Evolutionary conservation across 192 early-diverging fungal genomes (phyloP), one percentile per base, ranked within the genome.

Genomic region (Podochytrium sp.): DNA sequence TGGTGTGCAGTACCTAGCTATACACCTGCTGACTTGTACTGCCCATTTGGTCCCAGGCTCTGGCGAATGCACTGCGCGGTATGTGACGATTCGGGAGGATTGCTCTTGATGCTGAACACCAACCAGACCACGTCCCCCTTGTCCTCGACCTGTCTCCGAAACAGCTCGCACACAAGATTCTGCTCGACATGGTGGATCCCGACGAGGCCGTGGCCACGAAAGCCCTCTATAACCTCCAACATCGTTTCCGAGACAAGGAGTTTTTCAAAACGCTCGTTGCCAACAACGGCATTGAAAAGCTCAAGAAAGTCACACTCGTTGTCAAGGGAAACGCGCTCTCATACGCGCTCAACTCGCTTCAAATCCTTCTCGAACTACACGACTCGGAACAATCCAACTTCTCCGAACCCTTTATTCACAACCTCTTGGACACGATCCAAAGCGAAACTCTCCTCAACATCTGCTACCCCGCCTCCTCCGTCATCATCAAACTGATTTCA

Each of bases 391-490:
- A 20, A 3, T 14, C 60, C 29, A 7, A 34, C 29, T 40, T 43
- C 38, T 23, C 69, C 60, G 16, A 32, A 12, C 18, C 55, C 25
- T 57, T 71, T 41, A 41, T 71, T 7, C 1, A 51, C 40, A 59
- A 29, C 32, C 73, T 87, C 5, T 63, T 89, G 29, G 52, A 72
- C 2, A 87, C 92, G 39, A 77, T 91, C 43, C 87, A 91, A 16
- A 77, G 82, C 25, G 83, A 92, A 79, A 83, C 83, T 20, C 83
- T 91, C 16, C 89, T 90, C 5, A 92, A 88, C 47, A 87, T 92
- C 62, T 86, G 89, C 65, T 78, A 91, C 2, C 91, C 91, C 14
- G 90, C 91, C 2, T 92, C 90, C 0, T 88, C 88, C 0, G 85
- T 92, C 37, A 78, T 92, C 32, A 88, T 90, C 60, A 90, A 91